phyloP scores from a whole-genome alignment of 176 grass and related monocot genomes.

The Secale cereale region DNA sequence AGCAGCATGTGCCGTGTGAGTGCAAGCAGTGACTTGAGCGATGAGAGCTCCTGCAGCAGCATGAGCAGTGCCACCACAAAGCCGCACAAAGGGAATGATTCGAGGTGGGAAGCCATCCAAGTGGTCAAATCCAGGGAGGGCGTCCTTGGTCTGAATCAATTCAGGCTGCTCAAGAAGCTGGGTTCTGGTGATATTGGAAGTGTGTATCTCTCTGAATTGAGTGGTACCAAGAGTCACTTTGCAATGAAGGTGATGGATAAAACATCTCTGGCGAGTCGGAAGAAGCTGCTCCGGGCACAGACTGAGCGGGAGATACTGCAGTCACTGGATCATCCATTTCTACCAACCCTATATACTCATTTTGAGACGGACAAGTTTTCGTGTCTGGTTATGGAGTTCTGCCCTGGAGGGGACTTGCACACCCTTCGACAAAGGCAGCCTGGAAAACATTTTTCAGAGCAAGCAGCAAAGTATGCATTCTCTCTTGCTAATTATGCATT shows the following conservation, averaged over 20 bases:
- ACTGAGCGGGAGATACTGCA: constrained; percentile 87
- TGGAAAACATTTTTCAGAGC: constrained; percentile 85
- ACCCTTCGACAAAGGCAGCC: constrained; percentile 82
- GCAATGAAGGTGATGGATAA: constrained; percentile 98
- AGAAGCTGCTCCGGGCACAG: constrained; percentile 86
- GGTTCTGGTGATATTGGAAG: constrained; percentile 87
- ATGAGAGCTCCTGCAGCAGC: constrained; percentile 82
- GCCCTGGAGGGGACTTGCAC: constrained; percentile 83
- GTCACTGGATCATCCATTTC: constrained; percentile 82
- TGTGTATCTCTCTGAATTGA: constrained; percentile 83
- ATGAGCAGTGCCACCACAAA: constrained; percentile 71
- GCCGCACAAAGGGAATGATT: constrained; percentile 85
- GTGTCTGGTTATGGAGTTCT: constrained; percentile 92
- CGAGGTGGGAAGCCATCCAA: constrained; percentile 79
- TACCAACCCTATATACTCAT: constrained; percentile 87
- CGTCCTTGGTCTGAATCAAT: constrained; percentile 72
- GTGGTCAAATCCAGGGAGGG: constrained; percentile 59
- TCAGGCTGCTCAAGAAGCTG: constrained; percentile 73
- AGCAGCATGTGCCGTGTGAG: constrained; percentile 81
- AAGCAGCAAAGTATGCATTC: constrained; percentile 78
- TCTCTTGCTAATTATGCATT: constrained; percentile 4
- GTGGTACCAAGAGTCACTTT: constrained; percentile 75
- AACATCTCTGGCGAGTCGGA: constrained; percentile 70
- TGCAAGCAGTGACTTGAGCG: constrained; percentile 67
- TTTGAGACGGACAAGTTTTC: constrained; percentile 96